phyloP scores from a whole-genome alignment of 1,284 basidiomycete species.

The Tremellales sp. region DNA sequence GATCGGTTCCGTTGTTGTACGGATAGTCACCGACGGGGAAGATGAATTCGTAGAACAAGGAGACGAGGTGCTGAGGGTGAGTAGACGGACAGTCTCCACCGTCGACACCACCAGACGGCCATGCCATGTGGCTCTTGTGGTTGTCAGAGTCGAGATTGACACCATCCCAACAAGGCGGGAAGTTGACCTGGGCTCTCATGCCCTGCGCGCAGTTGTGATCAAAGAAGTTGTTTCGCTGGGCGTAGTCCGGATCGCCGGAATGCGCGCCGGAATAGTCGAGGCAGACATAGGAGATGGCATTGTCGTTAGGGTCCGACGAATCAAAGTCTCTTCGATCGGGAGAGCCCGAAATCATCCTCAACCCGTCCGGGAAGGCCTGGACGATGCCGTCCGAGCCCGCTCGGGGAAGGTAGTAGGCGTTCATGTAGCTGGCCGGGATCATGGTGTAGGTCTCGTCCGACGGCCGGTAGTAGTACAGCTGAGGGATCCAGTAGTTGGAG shows the following conservation, averaged over 20 bases:
- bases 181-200: conserved; percentile 49
- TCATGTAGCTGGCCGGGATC: conserved; percentile 34
- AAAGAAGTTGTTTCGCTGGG: conserved; percentile 43
- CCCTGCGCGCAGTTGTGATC: conserved; percentile 44
- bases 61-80: conserved; percentile 33
- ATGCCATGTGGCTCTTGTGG: conserved; percentile 50
- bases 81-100: conserved; percentile 49
- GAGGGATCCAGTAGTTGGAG: conserved; percentile 52
- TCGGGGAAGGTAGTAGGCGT: conserved; percentile 46
- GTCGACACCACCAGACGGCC: conserved; percentile 45
- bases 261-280: conserved; percentile 40
- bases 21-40: conserved; percentile 33
- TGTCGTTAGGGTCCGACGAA: conserved; percentile 24
- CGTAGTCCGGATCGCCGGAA: conserved; percentile 33
- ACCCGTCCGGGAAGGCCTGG: conserved; percentile 48
- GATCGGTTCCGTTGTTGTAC: conserved; percentile 28
- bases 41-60: conserved; percentile 49
- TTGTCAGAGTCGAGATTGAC: conserved; percentile 49
- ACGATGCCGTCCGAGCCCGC: conserved; percentile 26
- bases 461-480: conserved; percentile 50
- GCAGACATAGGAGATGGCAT: conserved; percentile 49
- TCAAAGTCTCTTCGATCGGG: conserved; percentile 34
- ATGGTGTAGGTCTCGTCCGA: conserved; percentile 30
- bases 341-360: conserved; percentile 50
- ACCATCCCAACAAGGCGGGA: conserved; percentile 52